phyloP scores from a whole-genome alignment of 257 asterid species.

The Catharanthus roseus region DNA sequence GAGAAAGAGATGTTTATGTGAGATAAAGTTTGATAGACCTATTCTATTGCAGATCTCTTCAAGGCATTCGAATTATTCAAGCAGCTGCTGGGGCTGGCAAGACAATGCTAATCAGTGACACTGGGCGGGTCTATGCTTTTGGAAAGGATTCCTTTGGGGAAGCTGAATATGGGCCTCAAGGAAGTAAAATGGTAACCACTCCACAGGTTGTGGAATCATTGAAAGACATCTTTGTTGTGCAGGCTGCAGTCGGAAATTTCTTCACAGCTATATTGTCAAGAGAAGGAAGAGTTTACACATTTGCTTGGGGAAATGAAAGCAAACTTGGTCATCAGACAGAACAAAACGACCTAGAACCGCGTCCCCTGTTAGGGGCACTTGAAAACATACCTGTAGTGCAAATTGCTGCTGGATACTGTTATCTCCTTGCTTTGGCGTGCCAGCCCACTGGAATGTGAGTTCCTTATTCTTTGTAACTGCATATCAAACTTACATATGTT shows the following conservation, averaged over 20 bases:
- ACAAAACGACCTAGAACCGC: conserved; percentile 75
- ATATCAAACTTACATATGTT: background rate
- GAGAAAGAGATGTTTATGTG: conserved; percentile 8
- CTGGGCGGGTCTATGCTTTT: conserved; percentile 79
- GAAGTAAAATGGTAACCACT: conserved; percentile 54
- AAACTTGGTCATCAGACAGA: conserved; percentile 95
- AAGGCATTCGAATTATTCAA: conserved; percentile 80
- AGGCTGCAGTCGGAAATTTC: conserved; percentile 96
- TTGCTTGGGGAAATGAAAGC: conserved; percentile 91
- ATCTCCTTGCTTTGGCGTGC: conserved; percentile 95
- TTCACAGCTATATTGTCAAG: conserved; percentile 92
- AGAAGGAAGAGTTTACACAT: conserved; percentile 89
- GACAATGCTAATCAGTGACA: conserved; percentile 81
- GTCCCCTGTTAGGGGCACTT: conserved; percentile 72
- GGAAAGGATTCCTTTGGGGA: conserved; percentile 94
- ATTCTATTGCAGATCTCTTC: conserved; percentile 66
- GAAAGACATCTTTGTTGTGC: conserved; percentile 89
- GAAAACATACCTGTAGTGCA: conserved; percentile 87
- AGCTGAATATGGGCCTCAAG: conserved; percentile 70
- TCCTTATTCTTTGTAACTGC: conserved; percentile 6
- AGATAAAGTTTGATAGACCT: conserved; percentile 20
- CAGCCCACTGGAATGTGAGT: conserved; percentile 93
- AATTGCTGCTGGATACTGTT: conserved; percentile 98
- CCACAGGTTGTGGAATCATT: conserved; percentile 88
- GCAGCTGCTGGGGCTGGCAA: conserved; percentile 95